These are phyloP conservation scores for Kwoniella sp. DNA, from an alignment of 768 basidiomycete genomes.

Conservation along the genomic window DNA sequence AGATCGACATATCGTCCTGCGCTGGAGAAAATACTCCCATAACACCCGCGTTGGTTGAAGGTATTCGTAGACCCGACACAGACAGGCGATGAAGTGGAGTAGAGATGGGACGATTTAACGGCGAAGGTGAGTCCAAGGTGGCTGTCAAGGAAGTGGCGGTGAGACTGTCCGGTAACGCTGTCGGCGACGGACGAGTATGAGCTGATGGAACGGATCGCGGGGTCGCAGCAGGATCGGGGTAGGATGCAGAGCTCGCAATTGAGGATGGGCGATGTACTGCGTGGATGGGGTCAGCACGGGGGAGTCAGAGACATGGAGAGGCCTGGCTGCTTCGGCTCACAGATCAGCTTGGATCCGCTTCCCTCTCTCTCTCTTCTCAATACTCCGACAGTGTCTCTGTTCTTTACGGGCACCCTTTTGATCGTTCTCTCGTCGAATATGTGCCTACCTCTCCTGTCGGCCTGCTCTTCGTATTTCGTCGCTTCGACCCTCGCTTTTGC, in stretches of 20 bases:
- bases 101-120: slow-evolving; percentile 10
- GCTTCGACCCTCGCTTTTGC: slow-evolving; percentile 11
- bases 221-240: slow-evolving; percentile 18
- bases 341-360: background rate
- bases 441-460: background rate
- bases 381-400: slow-evolving; percentile 1
- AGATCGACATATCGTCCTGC: slow-evolving; percentile 27
- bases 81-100: slow-evolving; percentile 2
- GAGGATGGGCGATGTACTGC: slow-evolving; percentile 17
- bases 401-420: slow-evolving; percentile 5
- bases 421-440: slow-evolving; percentile 21
- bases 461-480: background rate
- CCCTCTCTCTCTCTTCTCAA: background rate
- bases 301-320: background rate
- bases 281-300: background rate
- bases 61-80: background rate
- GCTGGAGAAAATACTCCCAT: slow-evolving; percentile 26
- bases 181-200: slow-evolving; percentile 5
- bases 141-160: slow-evolving; percentile 9
- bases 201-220: slow-evolving; percentile 16
- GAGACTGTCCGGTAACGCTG: background rate
- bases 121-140: slow-evolving; percentile 20
- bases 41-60: background rate
- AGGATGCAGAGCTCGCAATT: slow-evolving; percentile 3
- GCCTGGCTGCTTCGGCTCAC: background rate